These are phyloP conservation scores for Iris macrosiphon DNA, from an alignment of 106 monocot genomes.

Conservation along the genomic window DNA sequence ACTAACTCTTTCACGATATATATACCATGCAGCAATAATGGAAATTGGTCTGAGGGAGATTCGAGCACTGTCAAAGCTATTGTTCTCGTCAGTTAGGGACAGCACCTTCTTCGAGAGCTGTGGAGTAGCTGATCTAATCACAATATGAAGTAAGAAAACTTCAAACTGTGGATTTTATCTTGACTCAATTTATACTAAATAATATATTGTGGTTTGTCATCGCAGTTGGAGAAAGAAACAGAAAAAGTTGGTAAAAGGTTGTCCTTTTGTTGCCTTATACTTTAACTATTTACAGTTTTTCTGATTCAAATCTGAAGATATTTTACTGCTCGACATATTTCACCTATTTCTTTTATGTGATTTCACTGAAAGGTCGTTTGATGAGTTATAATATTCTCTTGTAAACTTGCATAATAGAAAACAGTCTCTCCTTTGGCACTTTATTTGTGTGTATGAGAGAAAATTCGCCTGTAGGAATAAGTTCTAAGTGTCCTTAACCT, in stretches of 20 bases:
- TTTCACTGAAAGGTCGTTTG: conserved; percentile 46
- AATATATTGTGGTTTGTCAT: neutral
- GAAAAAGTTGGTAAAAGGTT: conserved; percentile 66
- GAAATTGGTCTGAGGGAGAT: conserved; percentile 89
- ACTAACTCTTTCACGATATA: neutral
- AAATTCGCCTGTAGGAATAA: no score
- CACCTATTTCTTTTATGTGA: neutral
- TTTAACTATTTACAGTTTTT: no score
- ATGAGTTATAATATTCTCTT: conserved; percentile 68
- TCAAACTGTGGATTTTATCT: neutral
- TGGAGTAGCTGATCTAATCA: conserved; percentile 85
- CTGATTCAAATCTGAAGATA: neutral
- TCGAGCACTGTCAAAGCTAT: conserved; percentile 69
- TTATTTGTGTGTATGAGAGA: no score
- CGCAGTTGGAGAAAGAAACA: conserved; percentile 81
- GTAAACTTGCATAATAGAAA: no score
- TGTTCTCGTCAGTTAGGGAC: conserved; percentile 82
- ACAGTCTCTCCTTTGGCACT: no score
- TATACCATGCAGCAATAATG: conserved; percentile 84
- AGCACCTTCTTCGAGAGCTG: conserved; percentile 96
- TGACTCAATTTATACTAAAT: neutral
- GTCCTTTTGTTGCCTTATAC: conserved; percentile 1
- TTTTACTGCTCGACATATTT: no score
- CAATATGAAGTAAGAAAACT: conserved; percentile 64
- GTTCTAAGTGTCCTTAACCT: no score